These are phyloP conservation scores for Aspergillus proliferans DNA, from an alignment of 2,329 filamentous ascomycete genomes.

Conservation along the genomic window DNA sequence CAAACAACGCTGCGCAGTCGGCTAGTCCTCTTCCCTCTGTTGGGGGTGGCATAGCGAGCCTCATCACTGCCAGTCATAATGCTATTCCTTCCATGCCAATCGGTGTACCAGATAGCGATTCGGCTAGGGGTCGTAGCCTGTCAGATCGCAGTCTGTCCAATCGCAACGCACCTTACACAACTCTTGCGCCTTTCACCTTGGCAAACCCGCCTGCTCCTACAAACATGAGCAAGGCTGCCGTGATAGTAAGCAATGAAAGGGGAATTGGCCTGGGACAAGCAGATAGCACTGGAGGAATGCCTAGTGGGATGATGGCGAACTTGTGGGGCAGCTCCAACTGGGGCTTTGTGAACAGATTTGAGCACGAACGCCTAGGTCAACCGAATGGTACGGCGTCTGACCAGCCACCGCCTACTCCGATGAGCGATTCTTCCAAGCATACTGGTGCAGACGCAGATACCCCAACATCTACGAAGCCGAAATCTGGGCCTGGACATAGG, in stretches of 20 bases:
- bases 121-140: conserved; percentile 26
- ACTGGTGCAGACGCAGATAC: conserved; percentile 14
- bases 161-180: conserved; percentile 51
- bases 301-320: conserved; percentile 83
- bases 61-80: conserved; percentile 79
- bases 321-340: conserved; percentile 88
- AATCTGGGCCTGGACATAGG: conserved; percentile 39
- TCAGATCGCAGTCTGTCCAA: conserved; percentile 27
- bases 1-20: conserved; percentile 50
- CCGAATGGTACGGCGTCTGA: conserved; percentile 16
- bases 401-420: conserved; percentile 12
- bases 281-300: conserved; percentile 63
- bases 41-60: conserved; percentile 67
- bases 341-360: conserved; percentile 60
- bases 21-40: conserved; percentile 38
- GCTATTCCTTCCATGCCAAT: conserved; percentile 53
- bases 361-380: conserved; percentile 46
- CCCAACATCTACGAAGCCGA: conserved; percentile 18
- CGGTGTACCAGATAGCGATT: conserved; percentile 34
- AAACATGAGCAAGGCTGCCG: conserved; percentile 77
- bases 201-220: conserved; percentile 78
- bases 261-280: conserved; percentile 57
- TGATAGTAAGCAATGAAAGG: conserved; percentile 72
- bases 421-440: conserved; percentile 21
- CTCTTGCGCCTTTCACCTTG: conserved; percentile 72